Evolutionary conservation across 2,329 filamentous ascomycete genomes (phyloP).

Genomic region (Coleophoma eucalyptorum): DNA sequence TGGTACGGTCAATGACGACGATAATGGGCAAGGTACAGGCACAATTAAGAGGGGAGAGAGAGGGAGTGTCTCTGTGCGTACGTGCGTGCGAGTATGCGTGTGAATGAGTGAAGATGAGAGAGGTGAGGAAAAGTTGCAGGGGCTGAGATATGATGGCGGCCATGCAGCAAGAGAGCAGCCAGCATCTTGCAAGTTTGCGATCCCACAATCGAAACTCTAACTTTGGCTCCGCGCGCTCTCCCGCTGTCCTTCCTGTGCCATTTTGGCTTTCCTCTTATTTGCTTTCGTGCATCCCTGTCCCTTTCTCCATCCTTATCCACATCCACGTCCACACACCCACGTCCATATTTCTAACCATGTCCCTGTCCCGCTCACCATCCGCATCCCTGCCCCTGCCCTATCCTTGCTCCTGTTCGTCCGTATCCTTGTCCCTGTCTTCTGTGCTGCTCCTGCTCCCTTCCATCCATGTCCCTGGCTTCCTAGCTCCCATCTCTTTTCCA

Average conservation of each 20-base stretch:
- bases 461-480: background rate
- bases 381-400: too few relatives aligned
- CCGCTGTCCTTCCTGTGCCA: background rate
- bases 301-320: background rate
- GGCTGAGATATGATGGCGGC: background rate
- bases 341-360: too few relatives aligned
- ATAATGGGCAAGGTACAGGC: conserved; percentile 5
- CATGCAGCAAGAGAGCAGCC: background rate
- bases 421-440: too few relatives aligned
- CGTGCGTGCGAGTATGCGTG: background rate
- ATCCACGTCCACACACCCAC: background rate
- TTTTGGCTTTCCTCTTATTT: too few relatives aligned
- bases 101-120: background rate
- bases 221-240: background rate
- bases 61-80: background rate
- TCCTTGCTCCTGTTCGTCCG: too few relatives aligned
- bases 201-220: conserved; percentile 3
- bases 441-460: background rate
- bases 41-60: conserved; percentile 25
- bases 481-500: background rate
- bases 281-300: background rate
- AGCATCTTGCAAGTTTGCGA: background rate
- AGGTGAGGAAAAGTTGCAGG: background rate
- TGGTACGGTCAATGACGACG: background rate
- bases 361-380: too few relatives aligned